These are phyloP conservation scores for Sporothrix pallida DNA, from an alignment of 2,329 filamentous ascomycete species.

Conservation along the genomic window DNA sequence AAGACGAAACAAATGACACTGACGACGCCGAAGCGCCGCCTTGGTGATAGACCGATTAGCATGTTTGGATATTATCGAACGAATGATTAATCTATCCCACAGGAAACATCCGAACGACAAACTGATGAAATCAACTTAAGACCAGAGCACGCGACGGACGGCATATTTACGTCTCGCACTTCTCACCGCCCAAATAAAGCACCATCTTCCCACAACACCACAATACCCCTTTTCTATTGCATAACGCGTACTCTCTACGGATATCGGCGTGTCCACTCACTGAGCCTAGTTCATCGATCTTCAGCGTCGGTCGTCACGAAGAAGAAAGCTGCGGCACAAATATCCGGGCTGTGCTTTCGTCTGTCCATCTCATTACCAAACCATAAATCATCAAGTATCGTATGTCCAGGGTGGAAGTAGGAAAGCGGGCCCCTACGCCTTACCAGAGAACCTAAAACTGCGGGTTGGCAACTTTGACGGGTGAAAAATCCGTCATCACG, in stretches of 20 bases:
- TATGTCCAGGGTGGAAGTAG: too few species aligned
- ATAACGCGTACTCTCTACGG: background rate
- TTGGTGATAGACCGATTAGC: background rate
- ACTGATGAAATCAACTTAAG: too few species aligned
- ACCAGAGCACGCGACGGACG: too few species aligned
- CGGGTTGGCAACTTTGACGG: background rate
- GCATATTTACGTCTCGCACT: too few species aligned
- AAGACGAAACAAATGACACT: background rate
- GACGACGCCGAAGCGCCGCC: constrained; percentile 13
- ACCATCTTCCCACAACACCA: background rate
- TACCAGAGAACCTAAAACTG: background rate
- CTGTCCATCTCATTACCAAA: too few species aligned
- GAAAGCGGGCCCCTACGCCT: background rate
- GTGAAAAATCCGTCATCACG: background rate
- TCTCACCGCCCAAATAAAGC: background rate
- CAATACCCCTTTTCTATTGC: background rate
- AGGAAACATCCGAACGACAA: background rate
- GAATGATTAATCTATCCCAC: background rate
- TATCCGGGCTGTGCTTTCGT: background rate
- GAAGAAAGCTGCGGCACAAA: background rate
- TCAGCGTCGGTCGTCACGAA: background rate
- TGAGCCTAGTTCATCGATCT: background rate
- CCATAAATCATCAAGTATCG: too few species aligned
- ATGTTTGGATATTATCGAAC: background rate
- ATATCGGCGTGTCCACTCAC: background rate